Conservation (phyloP, 768 basidiomycete genomes). For the Collybia sp. region DNA sequence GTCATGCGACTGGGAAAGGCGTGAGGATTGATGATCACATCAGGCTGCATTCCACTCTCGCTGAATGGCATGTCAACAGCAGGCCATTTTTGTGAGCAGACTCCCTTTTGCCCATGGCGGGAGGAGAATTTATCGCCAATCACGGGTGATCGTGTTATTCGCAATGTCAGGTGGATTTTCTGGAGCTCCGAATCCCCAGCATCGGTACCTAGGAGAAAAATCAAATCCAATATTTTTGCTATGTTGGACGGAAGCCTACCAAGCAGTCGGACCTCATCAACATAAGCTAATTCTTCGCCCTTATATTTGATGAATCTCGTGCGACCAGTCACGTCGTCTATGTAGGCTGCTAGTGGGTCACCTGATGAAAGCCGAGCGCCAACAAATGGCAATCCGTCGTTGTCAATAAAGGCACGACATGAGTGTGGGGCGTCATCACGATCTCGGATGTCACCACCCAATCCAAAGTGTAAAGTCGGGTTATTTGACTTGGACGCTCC, state of each 20-base stretch:
- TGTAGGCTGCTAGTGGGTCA: conserved; percentile 80
- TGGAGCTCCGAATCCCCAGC: conserved; percentile 84
- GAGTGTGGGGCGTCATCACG: conserved; percentile 39
- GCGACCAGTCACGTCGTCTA: conserved; percentile 77
- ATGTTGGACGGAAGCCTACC: conserved; percentile 41
- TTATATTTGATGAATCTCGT: conserved; percentile 94
- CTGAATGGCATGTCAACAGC: conserved; percentile 98
- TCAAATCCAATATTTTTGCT: conserved; percentile 1
- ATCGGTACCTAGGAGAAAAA: conserved; percentile 62
- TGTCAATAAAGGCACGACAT: conserved; percentile 54
- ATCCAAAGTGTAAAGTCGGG: conserved; percentile 83
- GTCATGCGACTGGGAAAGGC: conserved; percentile 99
- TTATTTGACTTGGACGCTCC: conserved; percentile 54
- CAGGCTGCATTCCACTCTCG: conserved; percentile 98
- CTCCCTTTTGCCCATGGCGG: conserved; percentile 98
- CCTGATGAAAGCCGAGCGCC: conserved; percentile 69
- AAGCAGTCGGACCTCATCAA: conserved; percentile 88
- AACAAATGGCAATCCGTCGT: conserved; percentile 81
- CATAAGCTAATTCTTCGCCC: conserved; percentile 86
- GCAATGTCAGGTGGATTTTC: conserved; percentile 89
- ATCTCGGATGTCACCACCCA: conserved; percentile 69
- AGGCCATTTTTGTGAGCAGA: conserved; percentile 99
- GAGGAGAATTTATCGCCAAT: conserved; percentile 99
- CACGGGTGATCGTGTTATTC: conserved; percentile 91
- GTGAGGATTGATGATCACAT: conserved; percentile 99